Conservation (phyloP, 2,329 filamentous ascomycete genomes). For the Penicillium crustosum region DNA sequence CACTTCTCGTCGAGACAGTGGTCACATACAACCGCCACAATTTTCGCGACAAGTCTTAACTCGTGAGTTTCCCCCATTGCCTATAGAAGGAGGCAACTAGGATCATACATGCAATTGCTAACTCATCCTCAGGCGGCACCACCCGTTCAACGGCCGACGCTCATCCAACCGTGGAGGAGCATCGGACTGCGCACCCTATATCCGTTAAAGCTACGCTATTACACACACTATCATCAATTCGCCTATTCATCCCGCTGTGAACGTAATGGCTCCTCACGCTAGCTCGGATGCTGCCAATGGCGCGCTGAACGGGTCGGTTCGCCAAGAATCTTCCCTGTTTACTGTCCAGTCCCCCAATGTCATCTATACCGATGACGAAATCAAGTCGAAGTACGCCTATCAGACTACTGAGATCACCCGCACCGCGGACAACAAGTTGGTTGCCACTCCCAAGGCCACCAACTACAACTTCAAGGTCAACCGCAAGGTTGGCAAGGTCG, state of each 20-base stretch:
- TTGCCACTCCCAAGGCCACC: conserved; percentile 83
- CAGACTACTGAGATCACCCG: conserved; percentile 82
- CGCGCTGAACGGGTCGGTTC: conserved; percentile 54
- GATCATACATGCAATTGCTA: conserved; percentile 1
- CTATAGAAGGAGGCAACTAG: neutral
- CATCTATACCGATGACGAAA: conserved; percentile 80
- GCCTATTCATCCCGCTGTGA: conserved; percentile 32
- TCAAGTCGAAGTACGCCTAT: conserved; percentile 94
- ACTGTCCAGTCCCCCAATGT: conserved; percentile 91
- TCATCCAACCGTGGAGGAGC: conserved; percentile 82
- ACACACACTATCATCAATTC: conserved; percentile 45
- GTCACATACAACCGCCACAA: conserved; percentile 73
- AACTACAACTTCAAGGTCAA: conserved; percentile 97
- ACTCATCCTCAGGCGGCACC: conserved; percentile 66
- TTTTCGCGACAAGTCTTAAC: conserved; percentile 98
- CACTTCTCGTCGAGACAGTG: conserved; percentile 57
- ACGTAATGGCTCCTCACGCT: conserved; percentile 91
- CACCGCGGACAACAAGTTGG: conserved; percentile 70
- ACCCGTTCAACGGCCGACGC: conserved; percentile 96
- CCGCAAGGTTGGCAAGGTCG: conserved; percentile 86
- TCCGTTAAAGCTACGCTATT: conserved; percentile 43
- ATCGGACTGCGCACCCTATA: conserved; percentile 57
- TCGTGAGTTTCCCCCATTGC: conserved; percentile 63
- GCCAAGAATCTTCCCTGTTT: conserved; percentile 60
- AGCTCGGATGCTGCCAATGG: conserved; percentile 57